Percentiles rank a stretch among this genome's conserved stretches.
phyloP scores from a whole-genome alignment of 2,329 filamentous ascomycete species.

The Aspergillus candidus region DNA sequence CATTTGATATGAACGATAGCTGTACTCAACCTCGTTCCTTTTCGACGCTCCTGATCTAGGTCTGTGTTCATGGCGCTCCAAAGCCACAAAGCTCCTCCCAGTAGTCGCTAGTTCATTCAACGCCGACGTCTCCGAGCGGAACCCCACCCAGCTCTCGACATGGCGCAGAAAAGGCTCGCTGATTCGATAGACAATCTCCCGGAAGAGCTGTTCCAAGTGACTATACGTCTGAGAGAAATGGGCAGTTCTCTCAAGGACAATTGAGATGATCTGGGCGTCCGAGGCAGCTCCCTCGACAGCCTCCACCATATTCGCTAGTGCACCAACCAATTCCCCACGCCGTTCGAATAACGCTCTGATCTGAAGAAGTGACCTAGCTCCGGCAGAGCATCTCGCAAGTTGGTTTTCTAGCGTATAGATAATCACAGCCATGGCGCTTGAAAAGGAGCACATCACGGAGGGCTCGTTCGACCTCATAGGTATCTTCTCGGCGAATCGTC shows the following conservation, averaged over 20 bases:
- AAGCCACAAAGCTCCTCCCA: conserved; percentile 56
- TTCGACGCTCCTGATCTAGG: conserved; percentile 52
- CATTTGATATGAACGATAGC: conserved; percentile 49
- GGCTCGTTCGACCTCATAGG: conserved; percentile 22
- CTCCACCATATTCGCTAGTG: conserved; percentile 32
- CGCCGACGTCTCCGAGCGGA: conserved; percentile 53
- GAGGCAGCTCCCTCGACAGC: conserved; percentile 44
- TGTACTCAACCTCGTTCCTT: conserved; percentile 58
- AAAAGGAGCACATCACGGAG: conserved; percentile 31
- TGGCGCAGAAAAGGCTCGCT: conserved; percentile 62
- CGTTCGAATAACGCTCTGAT: conserved; percentile 34
- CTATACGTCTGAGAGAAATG: conserved; percentile 58
- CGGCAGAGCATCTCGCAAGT: conserved; percentile 20
- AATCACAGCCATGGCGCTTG: conserved; percentile 29
- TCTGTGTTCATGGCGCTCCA: conserved; percentile 55
- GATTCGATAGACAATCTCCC: conserved; percentile 59
- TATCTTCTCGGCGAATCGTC: conserved; percentile 29
- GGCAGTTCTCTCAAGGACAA: conserved; percentile 57
- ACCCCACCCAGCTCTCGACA: conserved; percentile 69
- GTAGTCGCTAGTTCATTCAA: conserved; percentile 44
- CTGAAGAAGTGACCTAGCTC: conserved; percentile 30
- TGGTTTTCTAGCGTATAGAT: conserved; percentile 34
- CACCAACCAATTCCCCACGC: conserved; percentile 33
- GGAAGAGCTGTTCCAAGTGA: conserved; percentile 58
- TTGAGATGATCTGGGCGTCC: conserved; percentile 58